phyloP scores from a whole-genome alignment of 306 rosid species.

The Ziziphus jujuba region DNA sequence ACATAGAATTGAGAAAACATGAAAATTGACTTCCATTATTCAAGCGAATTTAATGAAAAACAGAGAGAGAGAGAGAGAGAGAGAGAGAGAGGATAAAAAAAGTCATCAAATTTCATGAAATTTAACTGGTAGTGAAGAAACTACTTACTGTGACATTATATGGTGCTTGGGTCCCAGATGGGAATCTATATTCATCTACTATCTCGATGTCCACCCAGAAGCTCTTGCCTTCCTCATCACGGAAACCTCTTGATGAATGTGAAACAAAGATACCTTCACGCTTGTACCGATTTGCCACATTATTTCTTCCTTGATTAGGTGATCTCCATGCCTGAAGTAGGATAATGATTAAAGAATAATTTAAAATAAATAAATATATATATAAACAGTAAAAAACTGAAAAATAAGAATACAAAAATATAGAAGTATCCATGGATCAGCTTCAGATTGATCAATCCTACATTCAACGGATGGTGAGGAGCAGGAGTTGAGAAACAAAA shows the following conservation, averaged over 20 bases:
- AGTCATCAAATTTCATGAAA: neutral
- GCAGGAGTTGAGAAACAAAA: slow-evolving; percentile 95
- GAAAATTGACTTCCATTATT: slow-evolving; percentile 3
- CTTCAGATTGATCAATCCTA: slow-evolving; percentile 32
- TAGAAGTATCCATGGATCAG: slow-evolving; percentile 22
- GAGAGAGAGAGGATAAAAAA: neutral
- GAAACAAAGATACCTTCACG: slow-evolving; percentile 85
- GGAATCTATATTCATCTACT: slow-evolving; percentile 73
- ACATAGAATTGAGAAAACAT: slow-evolving; percentile 33
- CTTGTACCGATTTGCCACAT: slow-evolving; percentile 55
- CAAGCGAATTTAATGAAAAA: slow-evolving; percentile 5
- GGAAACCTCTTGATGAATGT: slow-evolving; percentile 88
- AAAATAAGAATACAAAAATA: neutral
- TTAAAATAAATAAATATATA: neutral
- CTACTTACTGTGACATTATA: slow-evolving; percentile 77
- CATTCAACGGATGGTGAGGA: slow-evolving; percentile 95
- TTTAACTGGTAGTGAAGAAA: neutral
- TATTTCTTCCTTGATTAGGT: slow-evolving; percentile 84
- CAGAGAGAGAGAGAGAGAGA: no score
- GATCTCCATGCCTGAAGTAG: slow-evolving; percentile 78
- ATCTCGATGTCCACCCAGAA: slow-evolving; percentile 93
- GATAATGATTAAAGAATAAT: slow-evolving; percentile 8
- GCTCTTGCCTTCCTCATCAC: slow-evolving; percentile 96
- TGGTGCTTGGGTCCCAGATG: slow-evolving; percentile 91
- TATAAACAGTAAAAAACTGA: neutral